Evolutionary conservation across 805 yeast species (phyloP), one percentile per base, ranked within the genome.

Genomic region (Pichia gijzeniarum): DNA sequence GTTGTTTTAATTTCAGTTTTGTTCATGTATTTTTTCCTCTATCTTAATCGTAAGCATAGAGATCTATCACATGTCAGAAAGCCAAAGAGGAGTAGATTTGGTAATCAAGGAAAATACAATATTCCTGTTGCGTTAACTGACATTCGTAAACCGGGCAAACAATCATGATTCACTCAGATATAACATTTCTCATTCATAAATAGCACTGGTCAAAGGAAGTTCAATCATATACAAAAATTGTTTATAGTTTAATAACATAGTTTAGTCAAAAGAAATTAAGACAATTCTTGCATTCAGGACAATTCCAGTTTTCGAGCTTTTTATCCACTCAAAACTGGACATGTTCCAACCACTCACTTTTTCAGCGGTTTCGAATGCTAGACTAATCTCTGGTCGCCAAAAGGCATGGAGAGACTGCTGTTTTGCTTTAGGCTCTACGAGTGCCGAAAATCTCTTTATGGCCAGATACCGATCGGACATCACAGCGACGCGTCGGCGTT

Each of bases 11-110:
- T 85, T 25, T 74, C 81, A 10, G 79, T 77, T 10, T 65, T 82
- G 35, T 68, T 71, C 28, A 80, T 84, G 82, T 85, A 82, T 59
- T 51, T 79, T 48, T 83, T 85, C 61, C 70, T 82, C 12, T 69
- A 67, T 55, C 45, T 75, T 42, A 85, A 82, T 56, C 73, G 68
- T 47, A 67, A 70, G 30, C 80, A 79, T 54, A 70, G 80, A 57
- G 82, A 78, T 53, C 65, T 78, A 38, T 64, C 76, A 2, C 65
- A 58, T 25, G 59, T 77, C 34, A 71, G 69, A 41, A 64, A 55
- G 39, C 68, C 69, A 40, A 64, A 56, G 53, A 63, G 53, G 35
- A 60, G 64, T 42, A 58, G 63, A 48, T 63, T 50, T 45, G 69
- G 69, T 32, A 62, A 62, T 38, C 48, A 54, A 38, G 65, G 64